Conservation (phyloP, 148 eudicot species). For the Silene uniflora region DNA sequence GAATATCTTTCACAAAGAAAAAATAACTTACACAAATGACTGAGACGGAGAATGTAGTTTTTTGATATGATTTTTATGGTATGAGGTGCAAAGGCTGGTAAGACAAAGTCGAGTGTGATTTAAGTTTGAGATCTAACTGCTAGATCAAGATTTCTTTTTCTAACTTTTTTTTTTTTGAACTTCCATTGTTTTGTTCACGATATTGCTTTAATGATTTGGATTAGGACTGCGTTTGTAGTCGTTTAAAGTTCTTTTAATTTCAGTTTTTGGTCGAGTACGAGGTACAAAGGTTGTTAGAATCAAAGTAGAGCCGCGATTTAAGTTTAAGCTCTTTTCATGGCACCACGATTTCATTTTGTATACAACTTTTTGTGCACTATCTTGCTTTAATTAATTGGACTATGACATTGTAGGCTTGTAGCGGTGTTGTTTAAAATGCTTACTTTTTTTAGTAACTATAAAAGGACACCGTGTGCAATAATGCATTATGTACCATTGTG, state of each 20-base stretch:
- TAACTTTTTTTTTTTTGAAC: background rate
- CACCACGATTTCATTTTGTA: no score
- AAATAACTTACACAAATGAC: no score
- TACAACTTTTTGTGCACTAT: no score
- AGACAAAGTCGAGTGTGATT: background rate
- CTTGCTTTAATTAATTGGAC: background rate
- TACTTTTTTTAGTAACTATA: background rate
- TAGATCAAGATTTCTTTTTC: no score
- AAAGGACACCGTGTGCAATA: background rate
- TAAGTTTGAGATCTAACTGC: no score
- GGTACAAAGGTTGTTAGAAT: no score
- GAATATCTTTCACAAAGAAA: no score
- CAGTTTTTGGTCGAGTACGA: no score
- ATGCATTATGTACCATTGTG: slow-evolving; percentile 1
- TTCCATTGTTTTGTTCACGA: background rate
- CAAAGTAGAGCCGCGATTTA: no score
- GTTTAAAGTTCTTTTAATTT: background rate
- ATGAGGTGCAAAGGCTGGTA: background rate
- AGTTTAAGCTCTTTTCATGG: no score
- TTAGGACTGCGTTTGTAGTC: background rate
- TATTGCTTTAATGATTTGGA: background rate
- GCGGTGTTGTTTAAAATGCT: background rate
- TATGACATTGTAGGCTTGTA: background rate
- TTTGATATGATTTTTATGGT: background rate
- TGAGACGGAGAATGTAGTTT: no score